Evolutionary conservation across 2,329 filamentous ascomycete genomes (phyloP).

Genomic region (Hypoxylon sp.): DNA sequence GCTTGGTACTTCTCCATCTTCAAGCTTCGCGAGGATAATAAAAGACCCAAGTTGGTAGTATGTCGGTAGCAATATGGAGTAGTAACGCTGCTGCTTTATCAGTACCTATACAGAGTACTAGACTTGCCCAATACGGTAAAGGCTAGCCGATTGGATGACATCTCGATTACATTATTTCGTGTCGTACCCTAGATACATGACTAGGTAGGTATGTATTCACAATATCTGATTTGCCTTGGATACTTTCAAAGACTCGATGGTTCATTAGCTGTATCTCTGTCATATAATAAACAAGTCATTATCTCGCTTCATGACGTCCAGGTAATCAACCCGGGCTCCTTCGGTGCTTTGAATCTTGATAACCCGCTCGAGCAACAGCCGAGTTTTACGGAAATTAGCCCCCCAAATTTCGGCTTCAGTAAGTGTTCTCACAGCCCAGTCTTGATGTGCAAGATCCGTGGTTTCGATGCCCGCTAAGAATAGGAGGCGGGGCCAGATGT

Average conservation of each 20-base stretch:
- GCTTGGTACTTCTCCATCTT: conserved; percentile 33
- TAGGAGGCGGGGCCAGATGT: conserved; percentile 40
- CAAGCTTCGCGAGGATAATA: neutral
- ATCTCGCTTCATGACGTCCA: conserved; percentile 41
- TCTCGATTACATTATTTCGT: neutral
- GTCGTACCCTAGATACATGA: no score
- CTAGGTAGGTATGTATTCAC: no score
- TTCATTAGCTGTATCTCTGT: conserved; percentile 1
- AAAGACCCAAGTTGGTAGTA: neutral
- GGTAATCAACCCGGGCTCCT: conserved; percentile 39
- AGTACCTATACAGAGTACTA: neutral
- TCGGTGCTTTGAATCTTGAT: conserved; percentile 37
- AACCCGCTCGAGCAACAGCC: conserved; percentile 37
- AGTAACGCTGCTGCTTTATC: conserved; percentile 4
- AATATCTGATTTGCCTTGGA: no score
- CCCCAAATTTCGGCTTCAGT: conserved; percentile 42
- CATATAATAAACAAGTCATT: conserved; percentile 40
- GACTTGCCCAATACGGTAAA: conserved; percentile 26
- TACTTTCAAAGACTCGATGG: neutral
- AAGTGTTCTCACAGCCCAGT: conserved; percentile 39
- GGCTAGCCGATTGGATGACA: conserved; percentile 27
- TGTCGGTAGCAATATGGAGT: neutral
- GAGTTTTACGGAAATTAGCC: conserved; percentile 41
- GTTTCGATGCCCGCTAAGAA: conserved; percentile 42
- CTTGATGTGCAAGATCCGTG: conserved; percentile 38